Base-by-base conservation (phyloP, 768 basidiomycete species). In the Tylopilus rubrobrunneus region DNA sequence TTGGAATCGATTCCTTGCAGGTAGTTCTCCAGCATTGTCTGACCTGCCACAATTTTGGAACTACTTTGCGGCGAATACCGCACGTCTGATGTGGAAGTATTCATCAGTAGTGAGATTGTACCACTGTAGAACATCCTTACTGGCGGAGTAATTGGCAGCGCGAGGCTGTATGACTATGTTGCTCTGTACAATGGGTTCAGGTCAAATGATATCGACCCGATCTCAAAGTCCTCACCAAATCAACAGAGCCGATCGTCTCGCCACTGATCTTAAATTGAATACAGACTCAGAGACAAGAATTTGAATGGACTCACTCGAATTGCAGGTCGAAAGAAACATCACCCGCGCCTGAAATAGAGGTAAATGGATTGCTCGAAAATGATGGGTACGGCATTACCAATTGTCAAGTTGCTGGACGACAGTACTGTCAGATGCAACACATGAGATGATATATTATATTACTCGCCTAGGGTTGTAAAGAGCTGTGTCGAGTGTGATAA, bases 401-500 rank as follows among this genome's bases (percentile, higher is more conserved):
- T 65, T 37, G 71, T 74, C 56, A 75, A 55, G 40, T 78, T 71
- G 62, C 71, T 68, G 45, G 27, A 48, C 19, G 34, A 40, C 23
- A 12, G 1, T 2, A 25, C 21, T 55, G 49, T 62, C 42, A 55
- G n/a, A 45, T 40, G 12, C 8, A 25, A 29, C 21, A 33, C 55
- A 45, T 5, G 11, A 51, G 37, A 40, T 21, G 29, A 19, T 19
- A 19, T 23, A 45, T 15, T 1, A 11, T 7, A 45, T n/a, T 25
- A 47, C 70, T 56, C 57, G 81, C 81, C 81, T 86, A 12, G 87
- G 86, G 54, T 87, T 88, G 65, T 79, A 85, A 21, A 88, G 68
- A 1, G 74, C 71, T n/a, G 82, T 80, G 41, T 79, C 71, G 12
- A 81, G 80, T 60, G 77, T 86, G 70, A 89, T 87, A 47, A 87